phyloP scores from a whole-genome alignment of 169 alveolate genomes.

The Perkinsus olseni region DNA sequence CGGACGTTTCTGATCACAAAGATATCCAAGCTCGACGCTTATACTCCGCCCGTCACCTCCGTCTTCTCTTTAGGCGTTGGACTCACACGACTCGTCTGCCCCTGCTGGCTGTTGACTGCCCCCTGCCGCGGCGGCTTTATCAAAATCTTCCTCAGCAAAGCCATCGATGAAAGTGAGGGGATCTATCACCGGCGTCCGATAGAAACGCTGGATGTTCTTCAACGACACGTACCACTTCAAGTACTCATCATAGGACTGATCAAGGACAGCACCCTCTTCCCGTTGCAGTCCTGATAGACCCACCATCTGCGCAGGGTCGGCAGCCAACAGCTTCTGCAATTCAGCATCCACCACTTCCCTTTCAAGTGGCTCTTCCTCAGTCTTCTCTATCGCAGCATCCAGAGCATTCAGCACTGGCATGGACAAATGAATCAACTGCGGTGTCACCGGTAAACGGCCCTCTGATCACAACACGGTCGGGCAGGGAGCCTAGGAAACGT shows the following conservation, averaged over 20 bases:
- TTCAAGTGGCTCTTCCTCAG: background rate
- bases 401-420: background rate
- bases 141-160: background rate
- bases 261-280: background rate
- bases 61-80: background rate
- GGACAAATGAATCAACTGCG: background rate
- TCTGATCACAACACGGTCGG: too few species aligned
- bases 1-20: background rate
- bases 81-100: too few species aligned
- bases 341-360: background rate
- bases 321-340: background rate
- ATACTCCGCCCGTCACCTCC: background rate
- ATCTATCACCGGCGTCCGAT: background rate
- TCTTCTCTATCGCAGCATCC: background rate
- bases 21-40: background rate
- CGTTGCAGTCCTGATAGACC: background rate
- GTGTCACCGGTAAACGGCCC: too few species aligned
- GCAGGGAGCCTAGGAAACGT: too few species aligned
- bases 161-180: background rate
- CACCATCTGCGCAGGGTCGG: background rate
- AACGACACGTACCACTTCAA: background rate
- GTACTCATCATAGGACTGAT: background rate
- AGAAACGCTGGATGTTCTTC: background rate
- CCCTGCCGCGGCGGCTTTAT: background rate
- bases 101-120: background rate